A percentile compares a stretch with the other conserved stretches of the same genome.
Conservation (phyloP, 192 early-diverging fungal species). For the Funneliformis geosporum region DNA sequence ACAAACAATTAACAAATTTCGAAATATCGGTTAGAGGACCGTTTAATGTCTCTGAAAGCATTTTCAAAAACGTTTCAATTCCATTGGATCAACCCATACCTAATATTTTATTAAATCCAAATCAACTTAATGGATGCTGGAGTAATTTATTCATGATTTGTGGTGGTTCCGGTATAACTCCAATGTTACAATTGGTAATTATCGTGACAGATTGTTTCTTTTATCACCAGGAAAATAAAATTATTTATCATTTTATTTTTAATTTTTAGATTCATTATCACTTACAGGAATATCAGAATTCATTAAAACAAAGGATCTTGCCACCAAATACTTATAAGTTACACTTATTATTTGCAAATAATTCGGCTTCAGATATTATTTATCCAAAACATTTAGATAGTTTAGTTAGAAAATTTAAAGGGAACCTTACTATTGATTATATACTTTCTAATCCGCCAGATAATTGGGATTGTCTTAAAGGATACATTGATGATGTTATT, state of each 20-base stretch:
- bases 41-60: slow-evolving; percentile 21
- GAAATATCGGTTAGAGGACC: slow-evolving; percentile 27
- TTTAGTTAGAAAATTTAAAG: neutral
- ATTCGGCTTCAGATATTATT: neutral
- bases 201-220: neutral
- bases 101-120: slow-evolving; percentile 20
- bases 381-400: neutral
- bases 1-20: slow-evolving; percentile 17
- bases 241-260: neutral
- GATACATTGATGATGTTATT: neutral
- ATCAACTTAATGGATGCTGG: slow-evolving; percentile 9
- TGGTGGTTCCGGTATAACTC: slow-evolving; percentile 90
- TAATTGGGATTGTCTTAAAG: neutral
- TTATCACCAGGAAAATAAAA: neutral
- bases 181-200: slow-evolving; percentile 72
- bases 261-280: neutral
- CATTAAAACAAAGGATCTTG: neutral
- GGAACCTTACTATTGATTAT: neutral
- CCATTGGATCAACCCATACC: neutral
- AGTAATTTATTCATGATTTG: slow-evolving; percentile 71
- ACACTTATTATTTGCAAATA: slow-evolving; percentile 17
- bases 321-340: neutral
- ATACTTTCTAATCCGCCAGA: neutral
- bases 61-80: neutral
- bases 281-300: too few species aligned